phyloP scores from a whole-genome alignment of 768 basidiomycete species.

The Pilatotrama ljubarskyi region DNA sequence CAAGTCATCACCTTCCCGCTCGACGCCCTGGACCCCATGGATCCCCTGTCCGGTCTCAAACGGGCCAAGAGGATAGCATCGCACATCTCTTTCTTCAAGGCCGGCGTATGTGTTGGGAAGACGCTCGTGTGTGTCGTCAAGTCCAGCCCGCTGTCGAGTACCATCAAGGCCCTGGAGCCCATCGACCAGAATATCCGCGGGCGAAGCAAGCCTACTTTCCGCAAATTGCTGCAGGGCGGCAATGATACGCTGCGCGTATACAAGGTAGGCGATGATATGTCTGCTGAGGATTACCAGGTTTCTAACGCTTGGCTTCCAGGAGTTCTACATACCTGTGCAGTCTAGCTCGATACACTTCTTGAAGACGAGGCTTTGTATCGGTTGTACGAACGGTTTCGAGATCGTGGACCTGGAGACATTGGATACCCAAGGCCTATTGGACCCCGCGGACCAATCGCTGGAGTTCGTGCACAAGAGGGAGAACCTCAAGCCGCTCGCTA shows the following conservation, averaged over 20 bases:
- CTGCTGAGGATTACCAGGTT: neutral
- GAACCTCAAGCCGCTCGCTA: constrained; percentile 84
- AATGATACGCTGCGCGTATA: constrained; percentile 93
- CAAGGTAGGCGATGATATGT: constrained; percentile 55
- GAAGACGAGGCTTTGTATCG: constrained; percentile 96
- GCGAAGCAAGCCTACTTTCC: constrained; percentile 86
- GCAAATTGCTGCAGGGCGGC: constrained; percentile 89
- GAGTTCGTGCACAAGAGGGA: constrained; percentile 93
- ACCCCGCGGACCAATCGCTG: constrained; percentile 86
- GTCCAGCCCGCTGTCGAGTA: constrained; percentile 90
- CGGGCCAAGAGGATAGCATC: constrained; percentile 94
- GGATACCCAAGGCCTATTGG: constrained; percentile 94
- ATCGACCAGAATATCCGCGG: constrained; percentile 86
- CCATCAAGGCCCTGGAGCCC: constrained; percentile 96
- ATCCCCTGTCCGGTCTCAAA: constrained; percentile 88
- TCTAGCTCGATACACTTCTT: constrained; percentile 96
- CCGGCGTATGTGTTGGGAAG: constrained; percentile 86
- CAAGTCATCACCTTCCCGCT: constrained; percentile 96
- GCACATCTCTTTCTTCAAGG: constrained; percentile 98
- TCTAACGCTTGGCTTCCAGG: constrained; percentile 47
- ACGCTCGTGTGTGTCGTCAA: constrained; percentile 97
- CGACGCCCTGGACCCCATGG: constrained; percentile 86
- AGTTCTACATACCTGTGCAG: constrained; percentile 98
- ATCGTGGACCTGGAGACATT: constrained; percentile 96
- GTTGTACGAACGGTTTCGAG: constrained; percentile 96